Percentiles rank a stretch among this genome's conserved stretches.
Evolutionary conservation across 768 basidiomycete species (phyloP).

Genomic region (Rhodotorula graminis): DNA sequence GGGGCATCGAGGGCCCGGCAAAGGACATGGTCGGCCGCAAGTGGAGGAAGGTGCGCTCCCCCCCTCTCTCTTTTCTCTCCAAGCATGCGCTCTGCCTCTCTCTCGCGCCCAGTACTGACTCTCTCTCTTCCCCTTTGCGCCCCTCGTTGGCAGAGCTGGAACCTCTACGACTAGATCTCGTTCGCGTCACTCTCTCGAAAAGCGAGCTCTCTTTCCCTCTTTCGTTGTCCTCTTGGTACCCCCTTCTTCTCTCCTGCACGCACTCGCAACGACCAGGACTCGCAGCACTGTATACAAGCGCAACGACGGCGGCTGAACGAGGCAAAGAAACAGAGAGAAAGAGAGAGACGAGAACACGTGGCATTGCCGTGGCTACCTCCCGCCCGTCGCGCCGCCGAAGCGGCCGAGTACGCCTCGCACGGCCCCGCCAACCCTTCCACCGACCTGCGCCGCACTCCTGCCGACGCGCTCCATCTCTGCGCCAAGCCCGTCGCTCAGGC

Average conservation of each 20-base stretch:
- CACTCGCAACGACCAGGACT: too few relatives aligned
- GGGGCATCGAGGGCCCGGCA: slow-evolving; percentile 79
- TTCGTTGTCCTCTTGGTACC: not conserved
- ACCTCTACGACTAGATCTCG: slow-evolving; percentile 11
- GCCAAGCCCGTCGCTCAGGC: not conserved
- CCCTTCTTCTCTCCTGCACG: too few relatives aligned
- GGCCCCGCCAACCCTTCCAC: slow-evolving; percentile 8
- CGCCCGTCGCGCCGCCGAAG: not conserved
- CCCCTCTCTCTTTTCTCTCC: not conserved
- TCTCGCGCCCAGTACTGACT: not conserved
- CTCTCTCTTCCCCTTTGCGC: too few relatives aligned
- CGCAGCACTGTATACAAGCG: too few relatives aligned
- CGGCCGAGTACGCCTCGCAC: slow-evolving; percentile 13
- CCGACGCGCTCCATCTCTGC: slow-evolving; percentile 10
- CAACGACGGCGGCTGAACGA: too few relatives aligned
- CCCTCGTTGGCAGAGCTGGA: slow-evolving; percentile 14
- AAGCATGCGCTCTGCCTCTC: not conserved
- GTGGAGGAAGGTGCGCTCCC: slow-evolving; percentile 41
- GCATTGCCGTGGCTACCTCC: too few relatives aligned
- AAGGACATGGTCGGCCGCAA: slow-evolving; percentile 10
- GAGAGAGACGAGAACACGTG: too few relatives aligned
- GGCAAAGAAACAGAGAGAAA: too few relatives aligned
- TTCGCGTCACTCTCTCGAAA: not conserved
- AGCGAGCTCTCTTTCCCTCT: not conserved
- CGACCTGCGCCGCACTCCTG: slow-evolving; percentile 12